Base-by-base conservation (phyloP, 2,329 filamentous ascomycete genomes). In the Volutella citrinella region DNA sequence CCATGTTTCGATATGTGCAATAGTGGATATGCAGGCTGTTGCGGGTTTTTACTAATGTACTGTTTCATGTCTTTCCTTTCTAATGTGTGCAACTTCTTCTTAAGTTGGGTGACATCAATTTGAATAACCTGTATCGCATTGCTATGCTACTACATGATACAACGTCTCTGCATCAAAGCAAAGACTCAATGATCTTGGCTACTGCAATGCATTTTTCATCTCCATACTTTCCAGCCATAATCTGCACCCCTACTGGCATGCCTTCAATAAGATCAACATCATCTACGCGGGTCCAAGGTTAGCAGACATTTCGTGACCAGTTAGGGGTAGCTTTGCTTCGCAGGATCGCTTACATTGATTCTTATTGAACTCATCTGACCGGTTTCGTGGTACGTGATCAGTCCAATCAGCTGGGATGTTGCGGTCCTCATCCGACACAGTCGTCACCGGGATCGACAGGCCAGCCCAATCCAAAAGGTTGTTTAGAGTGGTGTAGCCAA, bases 161-260 rank as follows among this genome's bases (percentile, higher is more conserved):
- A n/a, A n/a, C n/a, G n/a, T n/a, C n/a, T n/a, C n/a, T n/a, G n/a
- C n/a, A n/a, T n/a, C n/a, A n/a, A n/a, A 34, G 19, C 6, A 34
- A 16, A 10, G 21, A 14, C 14, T 34, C 30, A n/a, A 41, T 34
- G 5, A 41, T 24, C 17, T 38, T 41, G n/a, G 30, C 38, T 5
- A 41, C 27, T n/a, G 38, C 38, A 5, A 41, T 41, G 24, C 34
- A 38, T 14, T 34, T 41, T 19, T 41, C 38, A 25, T 41, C 34
- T 9, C 32, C 27, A 18, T 37, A 41, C 12, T 34, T 41, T 12
- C 38, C 38, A n/a, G 30, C 32, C 9, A 41, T 32, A 18, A 38
- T 23, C 15, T 41, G 31, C 6, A 41, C 27, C 3, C 19, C 31
- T 5, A 41, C 38, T 3, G 38, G 38, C 8, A 41, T 34, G 8